Conservation (phyloP, 371 early-diverging fungal species). For the Mucor mucedo region DNA sequence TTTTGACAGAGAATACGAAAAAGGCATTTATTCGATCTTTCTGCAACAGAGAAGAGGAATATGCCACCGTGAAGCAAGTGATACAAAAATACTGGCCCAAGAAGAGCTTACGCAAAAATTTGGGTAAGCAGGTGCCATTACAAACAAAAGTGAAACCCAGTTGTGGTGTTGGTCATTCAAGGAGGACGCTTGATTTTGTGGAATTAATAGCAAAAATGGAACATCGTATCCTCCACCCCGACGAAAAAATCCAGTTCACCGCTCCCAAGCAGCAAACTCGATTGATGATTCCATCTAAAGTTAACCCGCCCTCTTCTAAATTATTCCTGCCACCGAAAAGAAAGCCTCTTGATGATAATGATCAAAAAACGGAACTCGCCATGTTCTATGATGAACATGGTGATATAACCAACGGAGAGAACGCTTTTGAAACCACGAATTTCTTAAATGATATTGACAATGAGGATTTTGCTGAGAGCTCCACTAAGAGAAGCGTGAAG, state of each 20-base stretch:
- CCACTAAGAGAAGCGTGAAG: not conserved
- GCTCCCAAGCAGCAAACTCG: conserved; percentile 4
- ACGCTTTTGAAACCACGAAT: not conserved
- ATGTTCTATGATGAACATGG: too few relatives aligned
- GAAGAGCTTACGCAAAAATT: not conserved
- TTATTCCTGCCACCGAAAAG: not conserved
- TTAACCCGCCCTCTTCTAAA: not conserved
- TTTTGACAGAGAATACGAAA: not conserved
- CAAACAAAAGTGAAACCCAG: conserved; percentile 15
- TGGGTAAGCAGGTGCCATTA: conserved; percentile 26
- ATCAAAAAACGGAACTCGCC: not conserved
- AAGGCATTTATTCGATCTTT: conserved; percentile 3
- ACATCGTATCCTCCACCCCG: conserved; percentile 35
- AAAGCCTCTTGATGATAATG: not conserved
- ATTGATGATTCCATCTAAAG: conserved; percentile 12
- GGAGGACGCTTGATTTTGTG: conserved; percentile 32
- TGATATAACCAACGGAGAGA: too few relatives aligned
- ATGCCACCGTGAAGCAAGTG: conserved; percentile 18
- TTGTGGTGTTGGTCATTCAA: conserved; percentile 33
- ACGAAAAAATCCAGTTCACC: not conserved
- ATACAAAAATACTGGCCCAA: conserved; percentile 30
- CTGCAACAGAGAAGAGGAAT: not conserved
- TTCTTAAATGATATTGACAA: not conserved
- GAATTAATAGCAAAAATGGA: conserved; percentile 34
- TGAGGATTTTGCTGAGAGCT: not conserved